Conservation (phyloP, 2,329 filamentous ascomycete genomes). For the Lasiodiplodia sp. region DNA sequence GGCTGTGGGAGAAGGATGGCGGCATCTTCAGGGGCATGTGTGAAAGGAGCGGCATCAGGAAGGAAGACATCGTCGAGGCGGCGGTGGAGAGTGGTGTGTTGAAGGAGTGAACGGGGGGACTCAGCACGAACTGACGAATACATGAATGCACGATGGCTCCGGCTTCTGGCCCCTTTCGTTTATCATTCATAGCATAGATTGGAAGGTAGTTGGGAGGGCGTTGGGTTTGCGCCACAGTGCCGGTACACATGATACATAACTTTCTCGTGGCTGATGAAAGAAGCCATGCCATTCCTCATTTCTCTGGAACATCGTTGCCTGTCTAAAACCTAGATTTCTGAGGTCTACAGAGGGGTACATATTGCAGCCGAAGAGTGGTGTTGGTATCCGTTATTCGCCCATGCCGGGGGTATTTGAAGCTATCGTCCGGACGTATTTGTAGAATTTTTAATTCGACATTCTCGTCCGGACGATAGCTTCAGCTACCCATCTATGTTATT, state of each 20-base stretch:
- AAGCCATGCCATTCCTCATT: not conserved
- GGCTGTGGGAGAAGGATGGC: constrained; percentile 70
- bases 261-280: not conserved
- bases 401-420: no score
- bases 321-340: no score
- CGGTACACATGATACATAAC: not conserved
- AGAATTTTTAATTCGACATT: no score
- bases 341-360: no score
- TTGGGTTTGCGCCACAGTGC: not conserved
- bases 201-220: not conserved
- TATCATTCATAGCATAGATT: not conserved
- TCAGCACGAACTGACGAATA: not conserved
- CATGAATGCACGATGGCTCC: not conserved
- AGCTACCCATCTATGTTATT: no score
- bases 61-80: constrained; percentile 48
- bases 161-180: not conserved
- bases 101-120: not conserved
- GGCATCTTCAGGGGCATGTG: constrained; percentile 93
- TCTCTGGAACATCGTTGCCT: no score
- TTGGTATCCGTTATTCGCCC: no score
- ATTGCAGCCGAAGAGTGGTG: not conserved
- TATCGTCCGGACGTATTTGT: no score
- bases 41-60: constrained; percentile 78
- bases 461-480: no score
- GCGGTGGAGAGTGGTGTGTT: constrained; percentile 17